Percentiles rank a stretch among this genome's conserved stretches.
phyloP scores from a whole-genome alignment of 495 filamentous ascomycete species.

The Penicillium coffeae region DNA sequence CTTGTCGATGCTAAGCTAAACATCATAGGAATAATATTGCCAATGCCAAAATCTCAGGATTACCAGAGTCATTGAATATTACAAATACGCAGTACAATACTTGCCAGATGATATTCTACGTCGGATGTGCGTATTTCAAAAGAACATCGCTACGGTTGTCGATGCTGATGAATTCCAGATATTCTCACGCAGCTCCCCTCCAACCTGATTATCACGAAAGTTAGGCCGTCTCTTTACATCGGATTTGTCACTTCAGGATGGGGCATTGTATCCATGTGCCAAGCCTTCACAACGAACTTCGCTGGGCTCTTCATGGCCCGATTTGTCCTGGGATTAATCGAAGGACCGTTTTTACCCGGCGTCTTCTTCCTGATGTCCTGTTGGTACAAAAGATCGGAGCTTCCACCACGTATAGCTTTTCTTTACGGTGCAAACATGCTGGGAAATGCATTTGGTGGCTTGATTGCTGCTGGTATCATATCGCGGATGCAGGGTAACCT shows the following conservation, averaged over 20 bases:
- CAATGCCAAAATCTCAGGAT: neutral
- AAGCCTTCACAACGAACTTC: conserved; percentile 8
- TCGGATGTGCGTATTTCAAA: conserved; percentile 7
- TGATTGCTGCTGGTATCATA: conserved; percentile 49
- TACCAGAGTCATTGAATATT: neutral
- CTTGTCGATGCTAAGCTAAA: neutral
- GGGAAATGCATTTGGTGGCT: conserved; percentile 53
- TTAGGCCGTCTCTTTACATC: conserved; percentile 9
- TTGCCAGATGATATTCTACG: conserved; percentile 2
- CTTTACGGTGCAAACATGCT: conserved; percentile 55
- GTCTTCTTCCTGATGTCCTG: conserved; percentile 47
- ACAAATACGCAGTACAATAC: neutral
- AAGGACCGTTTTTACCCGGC: conserved; percentile 9
- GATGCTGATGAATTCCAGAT: neutral
- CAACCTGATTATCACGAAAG: conserved; percentile 7
- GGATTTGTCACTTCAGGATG: conserved; percentile 2
- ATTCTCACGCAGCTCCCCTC: conserved; percentile 10
- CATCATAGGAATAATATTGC: neutral
- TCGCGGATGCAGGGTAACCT: conserved; percentile 10
- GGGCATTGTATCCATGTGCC: conserved; percentile 10
- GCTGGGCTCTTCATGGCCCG: conserved; percentile 6
- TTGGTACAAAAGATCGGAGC: conserved; percentile 54
- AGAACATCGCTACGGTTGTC: neutral
- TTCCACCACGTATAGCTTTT: conserved; percentile 45
- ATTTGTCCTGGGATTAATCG: conserved; percentile 6